A percentile compares a stretch with the other conserved stretches of the same genome.
Conservation (phyloP, 2,329 filamentous ascomycete species). For the Arachnomyces sp. region DNA sequence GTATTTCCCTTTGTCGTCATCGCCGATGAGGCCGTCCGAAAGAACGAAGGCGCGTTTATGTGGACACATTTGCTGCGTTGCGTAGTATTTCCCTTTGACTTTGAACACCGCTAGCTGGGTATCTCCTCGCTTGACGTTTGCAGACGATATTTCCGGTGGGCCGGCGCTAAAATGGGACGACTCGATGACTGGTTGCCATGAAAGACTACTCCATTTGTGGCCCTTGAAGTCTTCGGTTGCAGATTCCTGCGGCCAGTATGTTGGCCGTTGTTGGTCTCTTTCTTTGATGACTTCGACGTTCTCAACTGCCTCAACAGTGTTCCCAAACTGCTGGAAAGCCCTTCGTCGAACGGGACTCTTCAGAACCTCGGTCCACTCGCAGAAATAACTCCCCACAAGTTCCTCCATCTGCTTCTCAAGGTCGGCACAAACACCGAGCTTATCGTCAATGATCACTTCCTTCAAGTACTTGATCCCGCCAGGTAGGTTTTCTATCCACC, state of each 20-base stretch:
- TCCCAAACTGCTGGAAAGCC: constrained; percentile 75
- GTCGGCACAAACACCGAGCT: constrained; percentile 72
- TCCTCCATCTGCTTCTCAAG: constrained; percentile 84
- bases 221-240: constrained; percentile 64
- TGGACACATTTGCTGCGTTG: constrained; percentile 89
- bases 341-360: constrained; percentile 57
- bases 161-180: constrained; percentile 60
- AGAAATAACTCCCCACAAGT: constrained; percentile 75
- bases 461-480: constrained; percentile 77
- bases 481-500: constrained; percentile 77
- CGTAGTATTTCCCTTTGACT: constrained; percentile 70
- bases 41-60: constrained; percentile 88
- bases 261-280: constrained; percentile 63
- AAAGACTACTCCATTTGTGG: constrained; percentile 54
- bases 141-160: constrained; percentile 60
- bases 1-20: constrained; percentile 50
- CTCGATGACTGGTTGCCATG: constrained; percentile 74
- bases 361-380: constrained; percentile 83
- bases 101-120: constrained; percentile 85
- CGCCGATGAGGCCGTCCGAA: constrained; percentile 73
- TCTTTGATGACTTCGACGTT: constrained; percentile 64
- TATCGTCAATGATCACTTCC: constrained; percentile 76
- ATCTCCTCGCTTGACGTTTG: constrained; percentile 75
- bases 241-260: constrained; percentile 65
- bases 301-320: constrained; percentile 63